A percentile compares a stretch with the other conserved stretches of the same genome.
Evolutionary conservation across 306 rosid genomes (phyloP).

Genomic region (Luffa acutangula): DNA sequence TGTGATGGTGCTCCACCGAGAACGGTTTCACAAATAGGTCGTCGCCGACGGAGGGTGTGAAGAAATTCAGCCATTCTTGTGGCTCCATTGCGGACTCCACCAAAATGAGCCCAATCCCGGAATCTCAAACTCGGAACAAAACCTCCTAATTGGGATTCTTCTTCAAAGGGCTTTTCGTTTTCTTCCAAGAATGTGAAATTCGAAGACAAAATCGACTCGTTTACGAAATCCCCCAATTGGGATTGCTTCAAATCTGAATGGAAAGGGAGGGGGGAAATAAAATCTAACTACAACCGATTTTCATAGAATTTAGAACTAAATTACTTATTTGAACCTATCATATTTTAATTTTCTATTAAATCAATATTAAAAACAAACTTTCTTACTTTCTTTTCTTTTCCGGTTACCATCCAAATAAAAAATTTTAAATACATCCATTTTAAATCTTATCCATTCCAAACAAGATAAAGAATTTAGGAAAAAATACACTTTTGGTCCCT

Average conservation of each 20-base stretch:
- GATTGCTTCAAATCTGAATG: constrained; percentile 4
- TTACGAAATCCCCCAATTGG: constrained; percentile 14
- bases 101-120: constrained; percentile 44
- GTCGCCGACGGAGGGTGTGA: constrained; percentile 6
- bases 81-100: constrained; percentile 19
- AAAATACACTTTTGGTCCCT: too few relatives aligned
- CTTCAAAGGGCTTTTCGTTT: background rate
- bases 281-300: too few relatives aligned
- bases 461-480: too few relatives aligned
- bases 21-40: constrained; percentile 17
- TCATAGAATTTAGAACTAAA: too few relatives aligned
- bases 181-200: constrained; percentile 18
- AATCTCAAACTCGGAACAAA: background rate
- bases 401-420: too few relatives aligned
- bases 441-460: too few relatives aligned
- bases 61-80: constrained; percentile 16
- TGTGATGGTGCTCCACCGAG: constrained; percentile 14
- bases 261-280: too few relatives aligned
- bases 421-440: too few relatives aligned
- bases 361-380: too few relatives aligned
- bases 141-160: background rate
- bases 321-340: too few relatives aligned
- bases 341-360: too few relatives aligned
- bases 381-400: too few relatives aligned
- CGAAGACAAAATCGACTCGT: constrained; percentile 9